Percentiles rank a stretch among this genome's conserved stretches.
These are phyloP conservation scores for Paraurostyla sp. DNA, from an alignment of 73 alveolate species.

Conservation along the genomic window DNA sequence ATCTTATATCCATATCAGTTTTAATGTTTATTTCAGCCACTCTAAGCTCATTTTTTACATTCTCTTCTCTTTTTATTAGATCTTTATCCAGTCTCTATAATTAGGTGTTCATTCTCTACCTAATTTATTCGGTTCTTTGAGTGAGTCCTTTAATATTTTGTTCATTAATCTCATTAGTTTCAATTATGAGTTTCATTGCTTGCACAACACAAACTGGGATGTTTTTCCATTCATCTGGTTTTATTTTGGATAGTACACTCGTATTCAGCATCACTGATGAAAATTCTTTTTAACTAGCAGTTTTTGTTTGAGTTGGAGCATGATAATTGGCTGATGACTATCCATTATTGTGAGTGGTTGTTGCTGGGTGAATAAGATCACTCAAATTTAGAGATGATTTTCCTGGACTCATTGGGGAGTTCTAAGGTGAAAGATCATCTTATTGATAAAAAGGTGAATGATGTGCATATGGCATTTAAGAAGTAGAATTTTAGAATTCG, in stretches of 20 bases:
- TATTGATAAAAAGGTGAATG: too few relatives aligned
- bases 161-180: neutral
- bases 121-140: neutral
- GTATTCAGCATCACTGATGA: neutral
- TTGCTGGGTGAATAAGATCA: too few relatives aligned
- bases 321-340: too few relatives aligned
- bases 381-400: too few relatives aligned
- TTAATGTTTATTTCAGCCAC: neutral
- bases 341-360: too few relatives aligned
- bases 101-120: neutral
- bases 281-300: neutral
- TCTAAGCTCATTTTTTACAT: neutral
- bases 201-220: constrained; percentile 30
- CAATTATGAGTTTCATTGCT: constrained; percentile 5
- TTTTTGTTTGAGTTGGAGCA: too few relatives aligned
- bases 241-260: neutral
- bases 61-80: neutral
- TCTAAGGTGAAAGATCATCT: too few relatives aligned
- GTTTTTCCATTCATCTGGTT: constrained; percentile 51
- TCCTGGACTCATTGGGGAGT: too few relatives aligned
- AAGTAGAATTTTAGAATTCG: too few relatives aligned
- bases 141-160: neutral
- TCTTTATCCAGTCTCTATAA: neutral
- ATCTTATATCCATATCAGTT: neutral
- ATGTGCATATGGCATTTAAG: too few relatives aligned